A percentile compares a stretch with the other conserved stretches of the same genome.
phyloP scores from a whole-genome alignment of 2,329 filamentous ascomycete species.

The Penicillium occitanis region DNA sequence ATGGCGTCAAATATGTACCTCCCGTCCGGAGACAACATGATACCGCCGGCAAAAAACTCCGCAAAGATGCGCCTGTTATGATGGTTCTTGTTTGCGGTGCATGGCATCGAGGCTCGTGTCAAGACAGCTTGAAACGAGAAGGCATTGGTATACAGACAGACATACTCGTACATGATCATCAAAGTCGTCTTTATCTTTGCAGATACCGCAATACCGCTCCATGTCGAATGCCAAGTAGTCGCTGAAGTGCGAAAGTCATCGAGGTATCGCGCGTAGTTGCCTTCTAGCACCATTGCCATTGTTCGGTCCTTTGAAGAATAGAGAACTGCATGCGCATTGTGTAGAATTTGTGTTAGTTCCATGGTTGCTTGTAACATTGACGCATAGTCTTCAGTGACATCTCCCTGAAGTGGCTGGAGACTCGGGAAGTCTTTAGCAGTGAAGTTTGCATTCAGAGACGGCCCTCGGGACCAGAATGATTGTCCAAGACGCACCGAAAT shows the following conservation, averaged over 20 bases:
- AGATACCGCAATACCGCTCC: not conserved
- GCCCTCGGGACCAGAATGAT: conserved; percentile 29
- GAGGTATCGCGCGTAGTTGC: conserved; percentile 26
- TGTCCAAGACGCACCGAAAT: conserved; percentile 29
- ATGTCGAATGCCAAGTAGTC: conserved; percentile 13
- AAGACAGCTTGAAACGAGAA: conserved; percentile 5
- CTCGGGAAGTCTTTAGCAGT: conserved; percentile 25
- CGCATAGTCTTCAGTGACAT: not conserved
- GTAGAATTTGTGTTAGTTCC: conserved; percentile 25
- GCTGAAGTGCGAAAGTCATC: conserved; percentile 23
- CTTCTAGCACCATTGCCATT: conserved; percentile 22
- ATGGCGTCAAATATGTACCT: not conserved
- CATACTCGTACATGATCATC: not conserved
- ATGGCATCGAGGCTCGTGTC: not conserved
- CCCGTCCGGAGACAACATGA: not conserved
- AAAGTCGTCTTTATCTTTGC: not conserved
- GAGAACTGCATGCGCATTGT: conserved; percentile 26
- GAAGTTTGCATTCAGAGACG: conserved; percentile 24
- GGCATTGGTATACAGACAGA: not conserved
- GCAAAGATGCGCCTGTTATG: not conserved
- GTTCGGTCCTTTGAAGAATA: conserved; percentile 26
- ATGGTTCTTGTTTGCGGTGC: not conserved
- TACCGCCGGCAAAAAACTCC: not conserved
- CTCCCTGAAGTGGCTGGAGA: not conserved
- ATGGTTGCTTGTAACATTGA: conserved; percentile 24